These are phyloP conservation scores for Pseudoscleropodium purum DNA, from an alignment of 225 moss, liverwort and hornwort species.

Conservation along the genomic window DNA sequence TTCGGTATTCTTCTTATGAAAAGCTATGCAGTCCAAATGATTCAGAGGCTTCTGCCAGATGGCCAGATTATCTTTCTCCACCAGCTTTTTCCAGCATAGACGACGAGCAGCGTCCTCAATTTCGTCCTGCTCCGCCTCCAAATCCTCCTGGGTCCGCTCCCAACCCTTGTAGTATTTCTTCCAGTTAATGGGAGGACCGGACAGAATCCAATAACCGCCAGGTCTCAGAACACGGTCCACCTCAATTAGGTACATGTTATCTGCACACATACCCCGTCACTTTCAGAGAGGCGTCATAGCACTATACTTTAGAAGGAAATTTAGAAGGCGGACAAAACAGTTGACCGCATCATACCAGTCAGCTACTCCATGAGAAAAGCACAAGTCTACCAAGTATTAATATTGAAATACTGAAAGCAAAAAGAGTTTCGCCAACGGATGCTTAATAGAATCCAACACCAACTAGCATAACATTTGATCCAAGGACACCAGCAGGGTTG, in stretches of 20 bases:
- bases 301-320: neutral
- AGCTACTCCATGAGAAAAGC: neutral
- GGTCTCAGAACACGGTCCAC: slow-evolving; percentile 88
- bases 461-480: neutral
- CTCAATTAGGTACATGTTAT: slow-evolving; percentile 66
- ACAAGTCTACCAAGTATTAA: neutral
- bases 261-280: slow-evolving; percentile 17
- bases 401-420: neutral
- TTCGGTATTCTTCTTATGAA: slow-evolving; percentile 25
- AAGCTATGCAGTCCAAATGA: slow-evolving; percentile 49
- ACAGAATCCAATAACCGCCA: slow-evolving; percentile 87
- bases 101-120: slow-evolving; percentile 68
- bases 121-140: slow-evolving; percentile 59
- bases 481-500: neutral
- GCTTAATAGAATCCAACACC: neutral
- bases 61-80: slow-evolving; percentile 80
- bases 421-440: neutral
- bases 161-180: slow-evolving; percentile 60
- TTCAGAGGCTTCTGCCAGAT: slow-evolving; percentile 90
- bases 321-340: neutral
- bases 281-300: neutral
- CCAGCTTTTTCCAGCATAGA: slow-evolving; percentile 73
- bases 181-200: slow-evolving; percentile 90
- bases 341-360: neutral
- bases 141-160: slow-evolving; percentile 61